Conservation (phyloP, 495 filamentous ascomycete species). For the Aspergillus hancockii region DNA sequence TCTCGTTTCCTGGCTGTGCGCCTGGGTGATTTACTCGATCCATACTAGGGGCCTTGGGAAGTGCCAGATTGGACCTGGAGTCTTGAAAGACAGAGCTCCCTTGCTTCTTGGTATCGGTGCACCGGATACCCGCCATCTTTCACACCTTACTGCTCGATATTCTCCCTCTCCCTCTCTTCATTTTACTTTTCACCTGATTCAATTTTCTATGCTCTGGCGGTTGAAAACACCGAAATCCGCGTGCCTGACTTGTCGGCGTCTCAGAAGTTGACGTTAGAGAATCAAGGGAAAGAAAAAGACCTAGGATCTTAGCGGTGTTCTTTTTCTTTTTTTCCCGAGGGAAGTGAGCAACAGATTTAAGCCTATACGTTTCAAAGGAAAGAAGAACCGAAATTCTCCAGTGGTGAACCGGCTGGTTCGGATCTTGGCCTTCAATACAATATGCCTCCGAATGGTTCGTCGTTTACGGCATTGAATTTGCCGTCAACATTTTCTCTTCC, state of each 20-base stretch:
- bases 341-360: background rate
- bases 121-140: slow-evolving; percentile 5
- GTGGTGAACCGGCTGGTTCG: background rate
- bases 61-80: slow-evolving; percentile 5
- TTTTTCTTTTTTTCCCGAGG: background rate
- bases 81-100: slow-evolving; percentile 11
- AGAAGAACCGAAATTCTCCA: slow-evolving; percentile 3
- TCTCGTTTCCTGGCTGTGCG: slow-evolving; percentile 1
- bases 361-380: slow-evolving; percentile 7
- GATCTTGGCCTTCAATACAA: slow-evolving; percentile 10
- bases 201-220: background rate
- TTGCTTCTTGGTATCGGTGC: slow-evolving; percentile 15
- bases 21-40: slow-evolving; percentile 3
- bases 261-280: background rate
- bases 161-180: slow-evolving; percentile 9
- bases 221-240: background rate
- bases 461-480: slow-evolving; percentile 54
- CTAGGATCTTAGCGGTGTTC: background rate
- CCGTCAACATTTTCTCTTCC: slow-evolving; percentile 48
- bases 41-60: slow-evolving; percentile 1
- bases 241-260: background rate
- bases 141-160: slow-evolving; percentile 11
- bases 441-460: slow-evolving; percentile 54
- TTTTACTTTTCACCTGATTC: slow-evolving; percentile 7
- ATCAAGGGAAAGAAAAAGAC: background rate